phyloP scores from a whole-genome alignment of 2,329 filamentous ascomycete genomes.

The Sarocladium kiliense region DNA sequence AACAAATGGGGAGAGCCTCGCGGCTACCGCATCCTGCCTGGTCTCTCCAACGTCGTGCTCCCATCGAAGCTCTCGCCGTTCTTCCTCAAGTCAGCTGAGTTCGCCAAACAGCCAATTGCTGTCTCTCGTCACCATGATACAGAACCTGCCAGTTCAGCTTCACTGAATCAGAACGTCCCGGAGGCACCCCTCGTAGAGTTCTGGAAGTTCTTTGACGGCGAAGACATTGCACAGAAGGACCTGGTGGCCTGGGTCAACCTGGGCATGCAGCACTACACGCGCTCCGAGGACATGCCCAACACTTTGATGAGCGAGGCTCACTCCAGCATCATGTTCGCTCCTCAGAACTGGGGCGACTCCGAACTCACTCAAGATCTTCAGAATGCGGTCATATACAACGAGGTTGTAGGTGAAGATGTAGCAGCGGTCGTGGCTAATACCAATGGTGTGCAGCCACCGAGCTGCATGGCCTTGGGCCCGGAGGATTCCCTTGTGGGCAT shows the following conservation, averaged over 20 bases:
- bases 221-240: conserved; percentile 29
- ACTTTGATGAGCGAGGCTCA: conserved; percentile 41
- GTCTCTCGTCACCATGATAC: conserved; percentile 30
- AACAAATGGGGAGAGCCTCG: conserved; percentile 44
- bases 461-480: conserved; percentile 11
- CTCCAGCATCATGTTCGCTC: conserved; percentile 31
- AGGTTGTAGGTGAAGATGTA: conserved; percentile 2
- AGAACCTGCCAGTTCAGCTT: conserved; percentile 33
- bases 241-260: conserved; percentile 41
- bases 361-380: conserved; percentile 13
- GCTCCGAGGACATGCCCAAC: conserved; percentile 39
- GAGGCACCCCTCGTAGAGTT: conserved; percentile 37
- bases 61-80: conserved; percentile 37
- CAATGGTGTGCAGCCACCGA: conserved; percentile 14
- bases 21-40: conserved; percentile 38
- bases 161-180: conserved; percentile 32
- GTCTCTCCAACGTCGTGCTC: conserved; percentile 32
- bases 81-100: conserved; percentile 42
- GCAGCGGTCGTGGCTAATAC: conserved; percentile 11
- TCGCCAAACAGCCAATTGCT: conserved; percentile 40
- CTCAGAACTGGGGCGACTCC: conserved; percentile 27
- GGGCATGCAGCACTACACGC: conserved; percentile 38
- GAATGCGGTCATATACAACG: conserved; percentile 16
- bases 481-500: conserved; percentile 14
- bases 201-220: conserved; percentile 34